These are phyloP conservation scores for Acanthamoeba divionensis DNA, from an alignment of 208 protist species.

Conservation along the genomic window DNA sequence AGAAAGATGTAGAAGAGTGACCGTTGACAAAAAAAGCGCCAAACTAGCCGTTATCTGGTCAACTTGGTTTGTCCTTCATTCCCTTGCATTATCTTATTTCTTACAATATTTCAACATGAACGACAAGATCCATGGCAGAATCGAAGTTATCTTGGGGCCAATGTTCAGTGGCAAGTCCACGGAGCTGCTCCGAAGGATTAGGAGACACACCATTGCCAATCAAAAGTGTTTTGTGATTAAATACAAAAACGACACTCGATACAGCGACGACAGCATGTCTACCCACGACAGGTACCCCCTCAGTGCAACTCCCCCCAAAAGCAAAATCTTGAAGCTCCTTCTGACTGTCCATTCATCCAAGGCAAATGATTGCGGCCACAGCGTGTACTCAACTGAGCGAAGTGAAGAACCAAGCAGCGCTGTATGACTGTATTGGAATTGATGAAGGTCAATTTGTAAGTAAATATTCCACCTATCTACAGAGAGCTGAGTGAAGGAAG, in stretches of 20 bases:
- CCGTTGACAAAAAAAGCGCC: too few relatives aligned
- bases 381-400: slow-evolving; percentile 67
- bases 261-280: slow-evolving; percentile 81
- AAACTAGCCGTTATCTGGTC: too few relatives aligned
- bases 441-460: slow-evolving; percentile 81
- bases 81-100: too few relatives aligned
- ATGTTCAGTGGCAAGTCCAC: slow-evolving; percentile 82
- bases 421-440: slow-evolving; percentile 88
- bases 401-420: slow-evolving; percentile 74
- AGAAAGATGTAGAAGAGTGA: too few relatives aligned
- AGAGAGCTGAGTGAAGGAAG: not conserved
- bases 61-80: too few relatives aligned
- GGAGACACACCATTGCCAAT: slow-evolving; percentile 81
- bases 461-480: not conserved
- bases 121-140: too few relatives aligned
- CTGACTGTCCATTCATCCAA: not conserved
- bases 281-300: slow-evolving; percentile 82
- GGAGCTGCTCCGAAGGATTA: slow-evolving; percentile 87
- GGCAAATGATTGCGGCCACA: slow-evolving; percentile 76
- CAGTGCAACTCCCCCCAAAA: not conserved
- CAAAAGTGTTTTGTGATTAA: slow-evolving; percentile 88
- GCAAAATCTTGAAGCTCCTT: not conserved
- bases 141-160: slow-evolving; percentile 44
- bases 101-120: too few relatives aligned
- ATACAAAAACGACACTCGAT: slow-evolving; percentile 87